phyloP scores from a whole-genome alignment of 2,329 filamentous ascomycete species.

The Aciculosporium take region DNA sequence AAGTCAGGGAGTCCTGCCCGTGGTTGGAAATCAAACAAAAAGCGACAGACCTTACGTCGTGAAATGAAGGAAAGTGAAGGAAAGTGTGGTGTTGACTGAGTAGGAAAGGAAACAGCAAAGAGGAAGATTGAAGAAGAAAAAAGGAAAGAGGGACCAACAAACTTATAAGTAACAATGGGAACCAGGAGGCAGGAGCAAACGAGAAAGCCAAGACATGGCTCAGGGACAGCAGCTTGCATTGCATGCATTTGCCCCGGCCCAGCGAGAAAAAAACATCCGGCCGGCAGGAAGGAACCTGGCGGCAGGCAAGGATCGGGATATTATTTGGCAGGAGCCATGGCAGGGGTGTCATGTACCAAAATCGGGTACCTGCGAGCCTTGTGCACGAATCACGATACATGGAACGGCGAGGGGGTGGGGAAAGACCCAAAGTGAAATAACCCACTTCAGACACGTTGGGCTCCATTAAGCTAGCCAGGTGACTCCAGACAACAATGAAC shows the following conservation, averaged over 20 bases:
- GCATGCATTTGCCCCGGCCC: neutral
- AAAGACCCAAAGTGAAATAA: neutral
- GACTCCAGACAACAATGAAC: neutral
- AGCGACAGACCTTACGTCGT: slow-evolving; percentile 3
- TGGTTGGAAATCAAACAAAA: slow-evolving; percentile 7
- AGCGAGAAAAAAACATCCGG: neutral
- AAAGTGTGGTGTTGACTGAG: slow-evolving; percentile 4
- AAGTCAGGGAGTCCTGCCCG: slow-evolving; percentile 7
- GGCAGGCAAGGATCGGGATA: neutral
- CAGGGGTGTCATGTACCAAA: too few species aligned
- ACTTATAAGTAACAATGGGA: neutral
- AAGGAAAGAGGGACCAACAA: neutral
- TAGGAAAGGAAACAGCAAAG: neutral
- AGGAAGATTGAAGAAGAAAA: neutral
- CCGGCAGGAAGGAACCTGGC: neutral
- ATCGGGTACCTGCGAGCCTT: neutral
- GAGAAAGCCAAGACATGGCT: neutral
- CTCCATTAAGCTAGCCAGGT: neutral
- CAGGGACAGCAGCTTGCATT: neutral
- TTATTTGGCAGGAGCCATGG: neutral
- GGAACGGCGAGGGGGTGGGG: neutral
- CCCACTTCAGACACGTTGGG: slow-evolving; percentile 2
- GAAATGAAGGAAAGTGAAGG: slow-evolving; percentile 7
- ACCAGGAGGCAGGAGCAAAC: neutral
- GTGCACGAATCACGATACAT: neutral